phyloP scores from a whole-genome alignment of 1,139 yeast species.

The Meyerozyma carpophila region DNA sequence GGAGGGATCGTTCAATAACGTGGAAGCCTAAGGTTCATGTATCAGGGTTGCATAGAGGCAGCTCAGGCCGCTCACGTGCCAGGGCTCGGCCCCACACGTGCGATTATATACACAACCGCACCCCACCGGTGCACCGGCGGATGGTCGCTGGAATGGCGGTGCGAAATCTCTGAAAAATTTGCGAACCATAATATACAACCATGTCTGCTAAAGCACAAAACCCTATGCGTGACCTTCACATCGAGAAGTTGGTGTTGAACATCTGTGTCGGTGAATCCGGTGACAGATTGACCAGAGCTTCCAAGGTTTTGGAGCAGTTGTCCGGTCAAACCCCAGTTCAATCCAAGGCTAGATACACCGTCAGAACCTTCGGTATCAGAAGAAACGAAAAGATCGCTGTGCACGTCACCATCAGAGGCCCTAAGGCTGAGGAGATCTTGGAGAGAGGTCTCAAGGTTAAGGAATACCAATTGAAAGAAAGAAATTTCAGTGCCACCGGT shows the following conservation, averaged over 20 bases:
- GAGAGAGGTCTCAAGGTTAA: constrained; percentile 99
- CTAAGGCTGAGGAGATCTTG: constrained; percentile 99
- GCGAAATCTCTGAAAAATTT: neutral
- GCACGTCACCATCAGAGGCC: constrained; percentile 99
- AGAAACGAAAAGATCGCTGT: constrained; percentile 99
- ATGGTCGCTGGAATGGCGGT: neutral
- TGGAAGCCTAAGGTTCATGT: constrained; percentile 43
- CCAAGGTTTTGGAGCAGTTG: constrained; percentile 99
- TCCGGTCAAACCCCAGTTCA: constrained; percentile 99
- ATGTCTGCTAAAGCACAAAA: constrained; percentile 39
- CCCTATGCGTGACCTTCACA: constrained; percentile 97
- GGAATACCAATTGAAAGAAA: constrained; percentile 94
- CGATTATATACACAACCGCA: neutral
- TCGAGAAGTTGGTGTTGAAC: constrained; percentile 99
- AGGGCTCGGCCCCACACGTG: neutral
- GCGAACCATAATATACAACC: constrained; percentile 3
- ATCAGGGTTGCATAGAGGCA: neutral
- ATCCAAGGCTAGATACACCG: constrained; percentile 99
- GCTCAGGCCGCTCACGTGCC: neutral
- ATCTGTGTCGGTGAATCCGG: constrained; percentile 99
- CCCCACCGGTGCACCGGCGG: neutral
- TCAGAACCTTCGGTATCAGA: constrained; percentile 99
- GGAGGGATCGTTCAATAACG: constrained; percentile 89
- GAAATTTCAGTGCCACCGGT: constrained; percentile 98
- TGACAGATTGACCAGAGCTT: constrained; percentile 99